Evolutionary conservation across 2,329 filamentous ascomycete genomes (phyloP), one percentile per base, ranked within the genome.

Genomic region (Trichoderma citrinoviride): DNA sequence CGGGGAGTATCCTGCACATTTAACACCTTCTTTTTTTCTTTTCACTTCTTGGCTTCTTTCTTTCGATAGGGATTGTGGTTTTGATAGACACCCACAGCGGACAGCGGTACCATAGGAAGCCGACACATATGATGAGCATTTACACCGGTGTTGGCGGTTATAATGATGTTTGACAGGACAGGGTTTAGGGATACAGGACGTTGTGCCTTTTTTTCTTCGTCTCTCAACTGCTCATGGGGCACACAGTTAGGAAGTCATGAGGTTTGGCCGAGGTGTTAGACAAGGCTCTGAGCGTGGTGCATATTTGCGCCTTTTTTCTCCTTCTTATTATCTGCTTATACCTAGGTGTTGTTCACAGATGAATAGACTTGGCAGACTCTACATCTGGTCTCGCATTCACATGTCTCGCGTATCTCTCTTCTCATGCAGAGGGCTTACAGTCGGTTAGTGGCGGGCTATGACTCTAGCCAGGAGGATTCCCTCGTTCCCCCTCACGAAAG

Each of bases 91-190:
- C 60, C 40, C 19, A 10, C 23, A 47, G 27, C n/a, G 25, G 12
- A 40, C 43, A 53, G 37, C 40, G 27, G 40, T 40, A 53, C 46
- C 25, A 46, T 54, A 62, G 25, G 27, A 37, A 54, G 49, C 27
- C 60, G 60, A 49, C 60, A 61, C 47, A 43, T 58, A 60, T 60
- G 47, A 60, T 60, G 50, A 65, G 64, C 56, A 61, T 55, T 65
- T 65, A 62, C 64, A 62, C 29, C 15, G 60, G 60, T 62, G 60
- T 62, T 65, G 33, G 64, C 23, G 57, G 64, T 53, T 46, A 58
- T 52, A 27, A 65, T 56, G 64, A 50, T 55, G 29, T 37, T 62
- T 33, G 46, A 62, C 53, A 53, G 25, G 47, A 29, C 60, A 46
- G 49, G 49, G 47, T 25, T 25, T 62, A 33, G 58, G 58, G 40